These are phyloP conservation scores for Gnaphalium uliginosum DNA, from an alignment of 129 eudicot genomes.

Conservation along the genomic window DNA sequence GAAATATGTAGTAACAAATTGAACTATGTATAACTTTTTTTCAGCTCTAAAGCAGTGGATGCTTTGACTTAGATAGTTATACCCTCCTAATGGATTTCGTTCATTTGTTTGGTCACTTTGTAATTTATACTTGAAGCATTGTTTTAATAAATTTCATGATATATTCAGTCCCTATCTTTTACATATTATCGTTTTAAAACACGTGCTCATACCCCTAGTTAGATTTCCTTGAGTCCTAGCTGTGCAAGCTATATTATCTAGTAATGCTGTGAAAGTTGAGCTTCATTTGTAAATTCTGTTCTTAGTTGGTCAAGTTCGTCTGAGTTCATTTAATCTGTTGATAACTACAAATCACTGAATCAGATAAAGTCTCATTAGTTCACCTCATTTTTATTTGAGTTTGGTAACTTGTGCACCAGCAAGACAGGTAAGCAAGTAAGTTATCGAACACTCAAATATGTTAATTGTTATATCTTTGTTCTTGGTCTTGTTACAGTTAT, in stretches of 20 bases:
- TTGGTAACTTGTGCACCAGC: background rate
- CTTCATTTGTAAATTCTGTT: background rate
- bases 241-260: background rate
- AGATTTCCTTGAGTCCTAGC: background rate
- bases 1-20: background rate
- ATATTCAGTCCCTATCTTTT: background rate
- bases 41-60: constrained; percentile 8
- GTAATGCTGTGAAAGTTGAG: background rate
- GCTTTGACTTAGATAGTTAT: background rate
- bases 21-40: constrained; percentile 6
- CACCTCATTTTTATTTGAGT: background rate
- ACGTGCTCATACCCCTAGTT: constrained; percentile 4
- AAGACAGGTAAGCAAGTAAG: background rate
- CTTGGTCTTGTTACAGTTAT: constrained; percentile 7
- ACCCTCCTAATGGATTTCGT: background rate
- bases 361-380: background rate
- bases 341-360: background rate
- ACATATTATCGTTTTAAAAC: background rate
- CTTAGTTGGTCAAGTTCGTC: background rate
- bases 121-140: constrained; percentile 22
- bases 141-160: background rate
- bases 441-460: background rate
- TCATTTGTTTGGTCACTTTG: constrained; percentile 21
- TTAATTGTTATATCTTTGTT: background rate
- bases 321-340: background rate